Percentiles rank a stretch among this genome's conserved stretches.
Evolutionary conservation across 352 stramenopile genomes (phyloP).

Genomic region (Phytopythium litorale): DNA sequence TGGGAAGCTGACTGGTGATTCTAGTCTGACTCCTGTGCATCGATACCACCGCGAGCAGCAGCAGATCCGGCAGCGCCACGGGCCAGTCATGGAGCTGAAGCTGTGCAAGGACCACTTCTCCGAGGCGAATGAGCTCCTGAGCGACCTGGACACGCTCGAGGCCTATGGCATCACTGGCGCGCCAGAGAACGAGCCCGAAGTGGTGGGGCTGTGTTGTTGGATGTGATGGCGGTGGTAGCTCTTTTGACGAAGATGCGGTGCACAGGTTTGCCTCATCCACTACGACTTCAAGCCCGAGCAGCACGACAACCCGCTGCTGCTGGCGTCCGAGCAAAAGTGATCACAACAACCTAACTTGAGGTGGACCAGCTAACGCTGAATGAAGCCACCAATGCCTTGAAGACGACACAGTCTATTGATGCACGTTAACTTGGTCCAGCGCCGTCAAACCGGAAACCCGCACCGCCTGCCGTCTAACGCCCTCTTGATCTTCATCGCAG

Average conservation of each 20-base stretch:
- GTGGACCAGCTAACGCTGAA: background rate
- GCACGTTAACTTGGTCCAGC: too few species aligned
- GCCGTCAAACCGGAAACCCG: too few species aligned
- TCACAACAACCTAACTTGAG: too few species aligned
- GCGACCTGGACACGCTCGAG: conserved; percentile 44
- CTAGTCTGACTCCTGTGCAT: too few species aligned
- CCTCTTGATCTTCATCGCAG: conserved; percentile 11
- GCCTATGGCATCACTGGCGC: conserved; percentile 53
- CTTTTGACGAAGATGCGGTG: too few species aligned
- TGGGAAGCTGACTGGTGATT: too few species aligned
- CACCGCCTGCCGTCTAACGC: too few species aligned
- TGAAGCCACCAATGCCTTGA: background rate
- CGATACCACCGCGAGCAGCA: conserved; percentile 16
- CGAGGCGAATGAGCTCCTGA: conserved; percentile 43
- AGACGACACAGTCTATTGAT: too few species aligned
- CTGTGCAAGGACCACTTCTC: conserved; percentile 58
- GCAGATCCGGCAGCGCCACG: conserved; percentile 50
- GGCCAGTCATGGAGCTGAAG: conserved; percentile 44
- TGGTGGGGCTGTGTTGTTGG: conserved; percentile 15
- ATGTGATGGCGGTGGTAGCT: background rate
- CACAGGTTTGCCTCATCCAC: conserved; percentile 41
- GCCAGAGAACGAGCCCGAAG: conserved; percentile 31
- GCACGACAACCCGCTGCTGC: conserved; percentile 54
- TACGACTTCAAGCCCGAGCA: conserved; percentile 66
- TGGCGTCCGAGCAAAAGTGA: conserved; percentile 34